phyloP scores from a whole-genome alignment of 495 filamentous ascomycete species.

The Lasiosphaeria ovina region DNA sequence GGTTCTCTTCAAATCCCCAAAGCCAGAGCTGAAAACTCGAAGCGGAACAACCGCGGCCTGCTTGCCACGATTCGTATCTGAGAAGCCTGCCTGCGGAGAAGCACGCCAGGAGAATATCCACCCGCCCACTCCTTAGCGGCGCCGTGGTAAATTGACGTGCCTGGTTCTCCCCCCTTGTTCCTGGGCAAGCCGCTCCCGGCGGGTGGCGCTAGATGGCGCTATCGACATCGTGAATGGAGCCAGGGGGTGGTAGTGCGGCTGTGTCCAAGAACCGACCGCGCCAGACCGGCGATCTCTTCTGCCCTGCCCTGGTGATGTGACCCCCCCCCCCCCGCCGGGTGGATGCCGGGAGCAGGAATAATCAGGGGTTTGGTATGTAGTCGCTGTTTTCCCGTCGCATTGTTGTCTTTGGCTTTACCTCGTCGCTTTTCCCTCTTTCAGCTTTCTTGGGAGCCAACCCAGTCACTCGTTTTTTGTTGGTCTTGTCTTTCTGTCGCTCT shows the following conservation, averaged over 20 bases:
- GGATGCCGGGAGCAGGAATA: background rate
- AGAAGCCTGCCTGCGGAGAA: too few relatives aligned
- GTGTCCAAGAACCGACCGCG: too few relatives aligned
- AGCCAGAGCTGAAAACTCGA: too few relatives aligned
- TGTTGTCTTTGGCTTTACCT: background rate
- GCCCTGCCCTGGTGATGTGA: background rate
- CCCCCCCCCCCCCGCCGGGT: background rate
- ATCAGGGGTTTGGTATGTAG: background rate
- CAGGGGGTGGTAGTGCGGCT: background rate
- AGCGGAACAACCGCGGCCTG: too few relatives aligned
- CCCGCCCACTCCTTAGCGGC: too few relatives aligned
- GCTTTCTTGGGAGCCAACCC: background rate
- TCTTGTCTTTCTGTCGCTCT: background rate
- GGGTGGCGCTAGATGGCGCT: background rate
- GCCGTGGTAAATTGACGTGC: too few relatives aligned
- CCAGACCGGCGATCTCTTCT: too few relatives aligned
- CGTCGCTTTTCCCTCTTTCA: background rate
- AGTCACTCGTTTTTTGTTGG: constrained; percentile 5
- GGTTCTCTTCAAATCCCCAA: too few relatives aligned
- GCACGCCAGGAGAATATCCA: too few relatives aligned
- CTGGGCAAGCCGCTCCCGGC: too few relatives aligned
- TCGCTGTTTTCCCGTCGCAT: background rate
- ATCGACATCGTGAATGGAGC: background rate
- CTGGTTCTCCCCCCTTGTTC: too few relatives aligned
- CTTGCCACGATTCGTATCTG: too few relatives aligned